Base-by-base conservation (phyloP, 2,329 filamentous ascomycete genomes). In the Ascomycota sp. region DNA sequence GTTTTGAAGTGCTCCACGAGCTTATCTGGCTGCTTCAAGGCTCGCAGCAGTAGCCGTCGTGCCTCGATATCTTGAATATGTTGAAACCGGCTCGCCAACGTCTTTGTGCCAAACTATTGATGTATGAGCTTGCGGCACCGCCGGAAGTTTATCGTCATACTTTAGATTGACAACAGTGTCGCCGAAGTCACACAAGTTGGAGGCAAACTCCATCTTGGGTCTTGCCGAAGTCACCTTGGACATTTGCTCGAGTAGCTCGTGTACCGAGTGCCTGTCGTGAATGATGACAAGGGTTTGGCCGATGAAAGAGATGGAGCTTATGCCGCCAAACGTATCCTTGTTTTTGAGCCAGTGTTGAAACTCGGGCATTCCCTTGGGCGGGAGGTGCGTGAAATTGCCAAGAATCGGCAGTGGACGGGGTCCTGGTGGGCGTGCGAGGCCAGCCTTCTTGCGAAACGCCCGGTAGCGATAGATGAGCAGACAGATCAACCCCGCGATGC, bases 271-370 rank as follows among this genome's bases (percentile, higher is more conserved):
- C 3, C 37, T 28, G 24, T 55, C 53, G 32, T 58, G 53, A 8
- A 61, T 35, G 11, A 62, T 42, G 7, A 61, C 38, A 4, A 58
- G 40, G 0, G 53, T 55, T 28, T 53, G 45, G 0, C 57, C 56
- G 15, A 57, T 33, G 2, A 53, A 43, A 0, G 45, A 56, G n/a
- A 57, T 30, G 8, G 52, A 47, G 23, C 43, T 45, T 1, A 46
- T 36, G 2, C 44, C 59, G 74, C 80, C 53, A 22, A 33, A 38
- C 0, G 12, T 4, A 2, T 31, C 23, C 22, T 34, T 35, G 24
- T 32, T 27, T 26, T 29, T 25, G 2, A 36, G 27, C 36, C 36
- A 38, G 24, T 38, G 35, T 20, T 25, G 8, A 23, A 24, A 33
- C 9, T 38, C 33, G 6, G 30, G 31, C 2, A 8, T 8, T 3